A percentile compares a stretch with the other conserved stretches of the same genome.
Conservation (phyloP, 208 protist genomes). For the Acanthamoeba healyi region DNA sequence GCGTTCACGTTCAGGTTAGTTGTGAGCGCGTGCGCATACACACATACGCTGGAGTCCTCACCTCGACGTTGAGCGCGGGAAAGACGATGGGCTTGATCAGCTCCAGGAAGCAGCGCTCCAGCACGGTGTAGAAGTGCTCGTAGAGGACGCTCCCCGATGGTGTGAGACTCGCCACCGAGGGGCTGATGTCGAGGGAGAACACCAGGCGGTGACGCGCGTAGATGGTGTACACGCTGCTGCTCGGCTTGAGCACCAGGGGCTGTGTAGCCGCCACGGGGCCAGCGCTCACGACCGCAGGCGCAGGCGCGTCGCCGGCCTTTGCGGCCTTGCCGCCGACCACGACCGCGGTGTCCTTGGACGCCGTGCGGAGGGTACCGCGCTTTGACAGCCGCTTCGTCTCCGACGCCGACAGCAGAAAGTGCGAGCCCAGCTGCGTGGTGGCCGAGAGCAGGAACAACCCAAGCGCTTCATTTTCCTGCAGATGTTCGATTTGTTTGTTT, state of each 20-base stretch:
- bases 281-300: background rate
- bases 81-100: slow-evolving; percentile 64
- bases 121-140: slow-evolving; percentile 42
- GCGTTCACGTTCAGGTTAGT: background rate
- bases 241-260: background rate
- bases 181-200: slow-evolving; percentile 65
- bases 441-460: slow-evolving; percentile 37
- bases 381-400: slow-evolving; percentile 53
- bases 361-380: slow-evolving; percentile 27
- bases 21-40: background rate
- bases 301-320: background rate
- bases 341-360: background rate
- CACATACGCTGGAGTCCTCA: background rate
- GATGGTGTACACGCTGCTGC: background rate
- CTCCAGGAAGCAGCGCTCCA: slow-evolving; percentile 64
- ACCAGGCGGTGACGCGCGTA: slow-evolving; percentile 54
- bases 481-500: background rate
- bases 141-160: slow-evolving; percentile 23
- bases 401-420: slow-evolving; percentile 20
- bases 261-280: background rate
- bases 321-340: background rate
- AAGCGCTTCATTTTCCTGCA: slow-evolving; percentile 21
- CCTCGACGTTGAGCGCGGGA: slow-evolving; percentile 55
- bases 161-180: slow-evolving; percentile 55
- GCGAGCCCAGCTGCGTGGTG: background rate